Conservation (phyloP, 257 asterid species). For the Nicotiana noctiflora region DNA sequence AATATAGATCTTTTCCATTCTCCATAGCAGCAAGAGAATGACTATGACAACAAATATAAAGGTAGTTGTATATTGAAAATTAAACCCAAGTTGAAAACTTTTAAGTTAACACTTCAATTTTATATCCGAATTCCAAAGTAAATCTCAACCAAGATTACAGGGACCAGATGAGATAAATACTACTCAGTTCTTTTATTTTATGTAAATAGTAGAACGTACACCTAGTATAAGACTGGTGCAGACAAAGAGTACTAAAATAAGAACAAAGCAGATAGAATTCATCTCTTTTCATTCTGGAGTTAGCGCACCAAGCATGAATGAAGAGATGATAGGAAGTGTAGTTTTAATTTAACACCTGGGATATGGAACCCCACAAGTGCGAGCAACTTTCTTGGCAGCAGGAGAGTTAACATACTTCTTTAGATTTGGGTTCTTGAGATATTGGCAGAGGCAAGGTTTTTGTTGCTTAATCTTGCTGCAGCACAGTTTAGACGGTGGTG, state of each 20-base stretch:
- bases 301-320: too few species aligned
- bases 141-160: not conserved
- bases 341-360: slow-evolving; percentile 21
- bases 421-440: slow-evolving; percentile 21
- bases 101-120: not conserved
- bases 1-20: not conserved
- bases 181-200: not conserved
- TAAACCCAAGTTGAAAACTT: not conserved
- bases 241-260: not conserved
- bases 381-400: slow-evolving; percentile 19
- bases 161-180: not conserved
- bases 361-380: slow-evolving; percentile 17
- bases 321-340: not conserved
- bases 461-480: slow-evolving; percentile 23
- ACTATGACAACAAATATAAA: too few species aligned
- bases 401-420: slow-evolving; percentile 15
- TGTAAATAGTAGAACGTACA: not conserved
- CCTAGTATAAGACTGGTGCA: not conserved
- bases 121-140: not conserved
- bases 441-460: slow-evolving; percentile 26
- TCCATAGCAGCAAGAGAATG: not conserved
- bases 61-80: not conserved
- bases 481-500: slow-evolving; percentile 19
- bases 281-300: too few species aligned
- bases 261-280: not conserved